Evolutionary conservation across 495 filamentous ascomycete species (phyloP), one percentile per base, ranked within the genome.

Genomic region (Aspergillus haitiensis): DNA sequence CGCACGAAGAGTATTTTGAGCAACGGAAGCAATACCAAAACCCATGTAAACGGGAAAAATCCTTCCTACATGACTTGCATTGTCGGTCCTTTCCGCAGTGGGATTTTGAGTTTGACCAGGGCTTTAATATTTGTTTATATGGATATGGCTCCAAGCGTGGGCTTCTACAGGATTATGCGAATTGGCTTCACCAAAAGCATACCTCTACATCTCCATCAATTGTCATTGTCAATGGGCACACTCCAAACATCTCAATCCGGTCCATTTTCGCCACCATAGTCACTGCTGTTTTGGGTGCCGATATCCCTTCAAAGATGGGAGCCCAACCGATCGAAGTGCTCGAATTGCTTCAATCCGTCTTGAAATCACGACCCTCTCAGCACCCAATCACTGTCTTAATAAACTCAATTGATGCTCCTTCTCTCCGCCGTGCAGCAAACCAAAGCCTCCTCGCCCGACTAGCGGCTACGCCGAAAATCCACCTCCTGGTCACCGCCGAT

Each of bases 61-160:
- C 83, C 15, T 86, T 88, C 56, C 79, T 98, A 32, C 78, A 87
- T 55, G 81, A 86, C 16, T 76, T 96, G 21, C 93, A 98, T 69
- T 80, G 82, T 45, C 84, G 87, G 42, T 89, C 88, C 13, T 98
- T 96, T 69, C 81, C 87, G 11, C 94, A 98, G 69, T 98, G 94
- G 94, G 73, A 80, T 13, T 98, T 98, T 65, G 95, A 98, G 75
- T 82, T 98, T 18, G 81, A 85, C 36, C 85, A 97, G 68, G 87
- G 87, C 44, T 98, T 97, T 79, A 96, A 89, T 69, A 81, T 97
- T 57, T 94, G 95, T 65, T 74, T 97, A 3, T 97, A 93, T 68
- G 94, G 94, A 33, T 97, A 90, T 63, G 94, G 94, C 6, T 93
- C 89, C 40, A 98, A 98, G 67, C 81, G 90, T 11, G 75, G 76